Conservation (phyloP, 2,329 filamentous ascomycete species). For the Ciborinia camelliae region DNA sequence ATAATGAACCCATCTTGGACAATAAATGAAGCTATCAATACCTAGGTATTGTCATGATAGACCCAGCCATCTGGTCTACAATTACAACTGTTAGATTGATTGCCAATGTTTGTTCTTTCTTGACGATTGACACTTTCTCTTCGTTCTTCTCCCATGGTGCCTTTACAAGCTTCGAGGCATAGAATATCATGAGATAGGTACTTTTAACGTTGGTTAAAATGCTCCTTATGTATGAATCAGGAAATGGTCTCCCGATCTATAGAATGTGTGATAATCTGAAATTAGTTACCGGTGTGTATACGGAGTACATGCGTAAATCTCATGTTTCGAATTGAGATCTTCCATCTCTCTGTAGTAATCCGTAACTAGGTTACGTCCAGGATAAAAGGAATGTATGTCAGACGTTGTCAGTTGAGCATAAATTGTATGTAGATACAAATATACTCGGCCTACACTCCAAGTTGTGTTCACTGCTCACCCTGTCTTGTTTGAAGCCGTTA, state of each 20-base stretch:
- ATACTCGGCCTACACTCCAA: background rate
- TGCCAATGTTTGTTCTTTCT: background rate
- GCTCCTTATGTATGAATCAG: background rate
- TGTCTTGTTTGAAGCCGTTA: background rate
- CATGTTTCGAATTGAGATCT: conserved; percentile 8
- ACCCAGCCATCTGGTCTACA: background rate
- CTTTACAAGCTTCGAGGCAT: background rate
- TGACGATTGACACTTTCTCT: background rate
- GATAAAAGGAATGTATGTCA: background rate
- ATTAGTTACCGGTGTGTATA: background rate
- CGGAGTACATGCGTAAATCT: background rate
- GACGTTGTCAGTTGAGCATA: background rate
- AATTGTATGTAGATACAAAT: background rate
- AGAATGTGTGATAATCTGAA: background rate
- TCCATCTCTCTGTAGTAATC: background rate
- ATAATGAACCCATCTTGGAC: background rate
- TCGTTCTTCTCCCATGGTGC: background rate
- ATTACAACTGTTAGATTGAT: background rate
- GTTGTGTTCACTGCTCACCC: conserved; percentile 6
- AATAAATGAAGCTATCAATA: conserved; percentile 2
- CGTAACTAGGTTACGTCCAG: too few relatives aligned
- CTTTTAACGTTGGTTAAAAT: background rate
- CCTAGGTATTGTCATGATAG: background rate
- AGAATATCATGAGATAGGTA: background rate
- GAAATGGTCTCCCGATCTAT: background rate